Conservation (phyloP, 176 grass and related monocot species). For the Oryza meridionalis region DNA sequence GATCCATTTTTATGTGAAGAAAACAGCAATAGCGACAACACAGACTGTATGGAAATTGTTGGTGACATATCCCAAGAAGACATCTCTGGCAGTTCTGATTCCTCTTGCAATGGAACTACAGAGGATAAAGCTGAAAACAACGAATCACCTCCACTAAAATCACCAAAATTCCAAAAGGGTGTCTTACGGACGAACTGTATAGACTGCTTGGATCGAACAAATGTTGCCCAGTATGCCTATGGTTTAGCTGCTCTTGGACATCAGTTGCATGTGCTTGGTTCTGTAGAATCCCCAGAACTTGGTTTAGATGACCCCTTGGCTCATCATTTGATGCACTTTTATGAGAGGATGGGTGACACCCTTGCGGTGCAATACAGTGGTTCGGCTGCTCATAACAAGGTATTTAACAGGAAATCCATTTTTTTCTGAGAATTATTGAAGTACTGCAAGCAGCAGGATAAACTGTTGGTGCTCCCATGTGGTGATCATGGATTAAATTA, state of each 20-base stretch:
- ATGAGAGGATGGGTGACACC: slow-evolving; percentile 90
- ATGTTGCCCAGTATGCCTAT: slow-evolving; percentile 93
- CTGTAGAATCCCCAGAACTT: slow-evolving; percentile 58
- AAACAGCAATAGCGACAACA: slow-evolving; percentile 62
- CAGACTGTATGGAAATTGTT: slow-evolving; percentile 51
- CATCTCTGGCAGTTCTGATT: slow-evolving; percentile 57
- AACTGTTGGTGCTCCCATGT: slow-evolving; percentile 19
- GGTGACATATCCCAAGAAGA: slow-evolving; percentile 70
- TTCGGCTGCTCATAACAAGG: slow-evolving; percentile 97
- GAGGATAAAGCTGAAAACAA: slow-evolving; percentile 60
- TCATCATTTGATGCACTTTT: slow-evolving; percentile 82
- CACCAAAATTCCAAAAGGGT: slow-evolving; percentile 75
- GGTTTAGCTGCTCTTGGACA: slow-evolving; percentile 89
- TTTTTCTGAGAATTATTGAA: not conserved
- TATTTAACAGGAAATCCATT: slow-evolving; percentile 32
- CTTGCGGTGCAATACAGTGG: slow-evolving; percentile 91
- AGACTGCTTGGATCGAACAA: slow-evolving; percentile 96
- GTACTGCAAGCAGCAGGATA: not conserved
- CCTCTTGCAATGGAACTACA: slow-evolving; percentile 54
- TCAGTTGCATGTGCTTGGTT: slow-evolving; percentile 72
- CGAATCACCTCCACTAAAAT: slow-evolving; percentile 43
- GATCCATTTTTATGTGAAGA: slow-evolving; percentile 56
- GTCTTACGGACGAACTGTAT: slow-evolving; percentile 93
- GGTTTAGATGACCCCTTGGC: slow-evolving; percentile 75
- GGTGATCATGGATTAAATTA: slow-evolving; percentile 18